Evolutionary conservation across 768 basidiomycete genomes (phyloP).

Genomic region (Sutorius australiensis): DNA sequence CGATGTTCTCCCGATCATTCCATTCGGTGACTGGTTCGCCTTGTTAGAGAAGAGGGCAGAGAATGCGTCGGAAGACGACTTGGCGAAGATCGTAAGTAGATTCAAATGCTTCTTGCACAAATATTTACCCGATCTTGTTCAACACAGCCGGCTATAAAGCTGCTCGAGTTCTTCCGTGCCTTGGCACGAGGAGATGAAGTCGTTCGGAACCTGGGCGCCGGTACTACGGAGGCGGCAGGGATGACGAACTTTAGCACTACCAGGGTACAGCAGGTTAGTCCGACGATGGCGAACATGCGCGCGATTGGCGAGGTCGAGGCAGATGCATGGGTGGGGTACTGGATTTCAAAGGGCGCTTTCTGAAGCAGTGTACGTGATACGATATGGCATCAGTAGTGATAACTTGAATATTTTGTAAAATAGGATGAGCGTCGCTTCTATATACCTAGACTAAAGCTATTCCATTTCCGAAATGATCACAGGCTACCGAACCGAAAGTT

Average conservation of each 20-base stretch:
- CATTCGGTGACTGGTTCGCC: constrained; percentile 35
- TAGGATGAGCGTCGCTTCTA: too few species aligned
- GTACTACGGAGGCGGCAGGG: constrained; percentile 17
- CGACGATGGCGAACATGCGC: constrained; percentile 24
- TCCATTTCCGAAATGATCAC: too few species aligned
- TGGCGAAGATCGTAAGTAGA: constrained; percentile 31
- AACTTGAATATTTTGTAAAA: too few species aligned
- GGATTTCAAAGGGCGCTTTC: constrained; percentile 21
- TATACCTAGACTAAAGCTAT: too few species aligned
- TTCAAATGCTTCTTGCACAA: rapidly evolving
- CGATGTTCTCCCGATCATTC: constrained; percentile 27
- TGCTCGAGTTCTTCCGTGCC: constrained; percentile 32
- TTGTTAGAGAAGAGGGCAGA: constrained; percentile 21
- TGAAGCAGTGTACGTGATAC: not conserved
- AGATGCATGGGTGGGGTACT: constrained; percentile 24
- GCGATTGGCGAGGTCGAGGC: constrained; percentile 24
- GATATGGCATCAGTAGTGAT: too few species aligned
- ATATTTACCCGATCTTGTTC: not conserved
- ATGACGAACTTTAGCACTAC: constrained; percentile 18
- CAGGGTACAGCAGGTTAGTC: constrained; percentile 13
- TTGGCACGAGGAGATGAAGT: constrained; percentile 19
- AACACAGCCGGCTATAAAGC: constrained; percentile 33
- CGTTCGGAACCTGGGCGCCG: not conserved
- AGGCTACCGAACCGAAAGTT: too few species aligned
- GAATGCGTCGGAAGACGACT: constrained; percentile 22